A percentile compares a stretch with the other conserved stretches of the same genome.
phyloP scores from a whole-genome alignment of 2,329 filamentous ascomycete genomes.

The Myriosclerotinia duriaeana region DNA sequence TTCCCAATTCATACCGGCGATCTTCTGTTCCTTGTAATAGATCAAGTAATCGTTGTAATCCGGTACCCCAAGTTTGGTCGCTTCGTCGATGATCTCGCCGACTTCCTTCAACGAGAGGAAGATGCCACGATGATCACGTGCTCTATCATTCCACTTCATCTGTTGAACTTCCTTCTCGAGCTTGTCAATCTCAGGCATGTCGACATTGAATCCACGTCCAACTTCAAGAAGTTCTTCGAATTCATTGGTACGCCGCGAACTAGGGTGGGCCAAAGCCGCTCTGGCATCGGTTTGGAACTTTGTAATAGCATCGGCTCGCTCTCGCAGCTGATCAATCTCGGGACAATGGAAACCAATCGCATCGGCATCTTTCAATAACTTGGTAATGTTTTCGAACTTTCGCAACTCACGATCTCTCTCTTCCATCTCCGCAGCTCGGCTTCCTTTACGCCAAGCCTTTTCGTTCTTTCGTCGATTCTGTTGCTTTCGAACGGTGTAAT shows the following conservation, averaged over 20 bases:
- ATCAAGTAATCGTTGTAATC: conserved; percentile 77
- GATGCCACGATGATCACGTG: conserved; percentile 60
- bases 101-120: conserved; percentile 77
- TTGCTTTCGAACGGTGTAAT: conserved; percentile 95
- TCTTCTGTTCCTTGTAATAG: conserved; percentile 72
- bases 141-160: conserved; percentile 83
- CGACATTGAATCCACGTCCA: conserved; percentile 84
- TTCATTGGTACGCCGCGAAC: conserved; percentile 64
- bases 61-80: conserved; percentile 73
- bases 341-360: conserved; percentile 89
- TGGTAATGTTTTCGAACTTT: conserved; percentile 83
- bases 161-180: conserved; percentile 80
- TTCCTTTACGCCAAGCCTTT: conserved; percentile 75
- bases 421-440: conserved; percentile 78
- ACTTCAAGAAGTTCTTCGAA: conserved; percentile 90
- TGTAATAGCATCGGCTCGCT: conserved; percentile 81
- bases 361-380: conserved; percentile 79
- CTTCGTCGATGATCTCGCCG: conserved; percentile 73
- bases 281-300: conserved; percentile 78
- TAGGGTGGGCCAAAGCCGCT: conserved; percentile 65
- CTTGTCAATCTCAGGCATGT: conserved; percentile 82
- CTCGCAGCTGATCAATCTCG: conserved; percentile 81
- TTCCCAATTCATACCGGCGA: conserved; percentile 84
- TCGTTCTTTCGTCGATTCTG: conserved; percentile 96
- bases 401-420: conserved; percentile 81